Evolutionary conservation across 148 eudicot species (phyloP), one percentile per base, ranked within the genome.

Genomic region (Chenopodium album): DNA sequence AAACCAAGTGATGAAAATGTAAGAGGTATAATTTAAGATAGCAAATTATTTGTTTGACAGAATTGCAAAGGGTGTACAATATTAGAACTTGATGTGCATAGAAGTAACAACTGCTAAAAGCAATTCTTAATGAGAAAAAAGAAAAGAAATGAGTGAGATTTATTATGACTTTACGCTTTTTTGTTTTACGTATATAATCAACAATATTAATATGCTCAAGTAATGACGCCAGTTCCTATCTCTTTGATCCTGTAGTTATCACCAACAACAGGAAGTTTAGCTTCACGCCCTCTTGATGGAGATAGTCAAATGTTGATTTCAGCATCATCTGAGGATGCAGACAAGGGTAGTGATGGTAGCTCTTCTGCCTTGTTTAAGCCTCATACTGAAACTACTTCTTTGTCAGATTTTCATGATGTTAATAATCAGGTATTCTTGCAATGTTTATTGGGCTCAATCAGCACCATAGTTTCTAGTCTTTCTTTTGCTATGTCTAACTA

Each of bases 181-280:
- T 56, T 56, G 17, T 17, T 17, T 56, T 17, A 13, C 5, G 0
- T 14, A 56, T 14, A 56, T 4, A 37, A 41, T 20, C 74, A 71
- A 67, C 13, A 20, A 19, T 71, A 41, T 22, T 9, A 72, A 8
- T 23, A 44, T 72, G 31, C 7, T 72, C 17, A 10, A 71, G 9
- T 9, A 22, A 59, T 67, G 3, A 19, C 41, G 28, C 17, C 47
- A 1, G 46, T 50, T 14, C 31, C 9, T 54, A 22, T 56, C 28
- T 65, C 26, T 44, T 37, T 73, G 1, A 66, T 80, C 62, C 37
- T 29, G 44, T 81, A 90, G 88, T 71, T 82, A 77, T 93, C 94
- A 81, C 94, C 97, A 20, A 89, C 94, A 70, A 91, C 93, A 50
- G 93, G 97, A 83, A 86, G 84, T 75, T 85, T 88, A 82, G 81